Base-by-base conservation (phyloP, 306 rosid genomes). In the Fagus crenata region DNA sequence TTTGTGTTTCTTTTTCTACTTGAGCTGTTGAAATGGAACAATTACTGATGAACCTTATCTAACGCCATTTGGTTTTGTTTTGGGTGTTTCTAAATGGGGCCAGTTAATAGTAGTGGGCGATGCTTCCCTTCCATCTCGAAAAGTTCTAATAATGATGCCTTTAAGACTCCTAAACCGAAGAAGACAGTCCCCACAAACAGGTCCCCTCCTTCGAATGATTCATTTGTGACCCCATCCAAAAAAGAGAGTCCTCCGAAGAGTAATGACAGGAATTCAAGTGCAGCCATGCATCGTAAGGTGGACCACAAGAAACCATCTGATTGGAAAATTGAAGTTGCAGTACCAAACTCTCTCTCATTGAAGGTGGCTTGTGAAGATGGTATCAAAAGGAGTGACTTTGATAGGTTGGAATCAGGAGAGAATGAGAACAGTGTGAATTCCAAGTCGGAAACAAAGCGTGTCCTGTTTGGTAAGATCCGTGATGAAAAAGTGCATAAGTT, bases 161-260 rank as follows among this genome's bases (percentile, higher is more conserved):
- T 74, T 49, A 86, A 84, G 84, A 78, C 83, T 67, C 87, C 88
- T 58, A 82, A 78, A 49, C 78, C 84, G 55, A 93, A 84, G 87
- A 96, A 86, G 83, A 74, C 76, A 31, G 88, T 86, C 82, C 88
- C 87, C 80, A 80, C 86, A 63, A 89, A 77, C 73, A 87, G 88
- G 90, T 83, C 93, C 85, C 96, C 90, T 73, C 85, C 89, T 14
- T 78, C 87, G n/a, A 75, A 84, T 28, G 82, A 71, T 78, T 84
- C 92, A 17, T 75, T 65, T 65, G 71, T 81, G 81, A 80, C 85
- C 55, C 76, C 86, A 9, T 22, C 70, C 43, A 89, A 83, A 75
- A 89, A 82, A 70, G 84, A 49, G 51, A 81, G 78, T 55, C 78
- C 81, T 46, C 49, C 70, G 18, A 82, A 78, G 85, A 73, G 80